Conservation (phyloP, 345 rosid species). For the Hibiscus trionum region DNA sequence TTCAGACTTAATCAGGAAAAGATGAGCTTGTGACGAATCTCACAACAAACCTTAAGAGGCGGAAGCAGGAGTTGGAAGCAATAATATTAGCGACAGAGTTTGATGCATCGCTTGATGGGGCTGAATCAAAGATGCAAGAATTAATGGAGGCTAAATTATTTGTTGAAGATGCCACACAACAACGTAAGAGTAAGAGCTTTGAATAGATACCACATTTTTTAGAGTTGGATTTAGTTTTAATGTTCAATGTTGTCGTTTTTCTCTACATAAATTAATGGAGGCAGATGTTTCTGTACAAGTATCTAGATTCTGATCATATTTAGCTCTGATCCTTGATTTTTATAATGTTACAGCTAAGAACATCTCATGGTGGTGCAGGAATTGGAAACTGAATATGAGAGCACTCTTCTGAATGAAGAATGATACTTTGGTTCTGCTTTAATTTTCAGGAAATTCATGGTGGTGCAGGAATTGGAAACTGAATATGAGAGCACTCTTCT, state of each 20-base stretch:
- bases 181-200: conserved; percentile 50
- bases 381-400: conserved; percentile 63
- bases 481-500: conserved; percentile 58
- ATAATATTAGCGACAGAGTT: conserved; percentile 55
- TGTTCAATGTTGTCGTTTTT: conserved; percentile 13
- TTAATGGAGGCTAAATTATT: conserved; percentile 56
- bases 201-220: neutral
- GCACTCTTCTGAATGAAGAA: conserved; percentile 67
- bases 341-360: conserved; percentile 18
- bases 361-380: conserved; percentile 37
- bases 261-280: conserved; percentile 55
- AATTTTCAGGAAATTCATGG: too few relatives aligned
- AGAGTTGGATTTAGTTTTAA: conserved; percentile 19
- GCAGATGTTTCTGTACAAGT: conserved; percentile 68
- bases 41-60: conserved; percentile 83
- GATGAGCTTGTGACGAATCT: conserved; percentile 89
- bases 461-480: conserved; percentile 64
- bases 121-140: conserved; percentile 63
- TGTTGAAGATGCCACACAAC: conserved; percentile 46
- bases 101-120: conserved; percentile 53
- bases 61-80: conserved; percentile 81
- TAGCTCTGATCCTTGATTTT: conserved; percentile 5
- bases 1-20: conserved; percentile 79
- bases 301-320: neutral
- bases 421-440: too few relatives aligned